Percentiles rank a stretch among this genome's conserved stretches.
phyloP scores from a whole-genome alignment of 148 eudicot species.

The Beta vulgaris region DNA sequence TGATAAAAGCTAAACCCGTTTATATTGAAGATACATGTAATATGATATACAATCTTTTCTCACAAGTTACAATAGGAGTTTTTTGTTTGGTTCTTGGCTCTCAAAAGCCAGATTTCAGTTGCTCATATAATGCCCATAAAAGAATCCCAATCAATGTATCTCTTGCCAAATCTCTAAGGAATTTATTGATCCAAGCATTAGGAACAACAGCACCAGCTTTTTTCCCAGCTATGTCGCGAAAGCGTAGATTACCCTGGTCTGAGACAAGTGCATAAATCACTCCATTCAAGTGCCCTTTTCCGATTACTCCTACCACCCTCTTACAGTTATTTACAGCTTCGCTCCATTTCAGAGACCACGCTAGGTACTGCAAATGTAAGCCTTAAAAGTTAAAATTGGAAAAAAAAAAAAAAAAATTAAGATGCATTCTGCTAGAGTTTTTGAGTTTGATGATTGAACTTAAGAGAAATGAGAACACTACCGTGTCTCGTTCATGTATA shows the following conservation, averaged over 20 bases:
- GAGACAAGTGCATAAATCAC: slow-evolving; percentile 82
- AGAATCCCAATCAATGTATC: slow-evolving; percentile 74
- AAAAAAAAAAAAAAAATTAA: background rate
- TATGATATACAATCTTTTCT: no score
- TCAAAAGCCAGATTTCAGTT: slow-evolving; percentile 32
- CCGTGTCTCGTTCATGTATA: slow-evolving; percentile 88
- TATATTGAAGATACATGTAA: no score
- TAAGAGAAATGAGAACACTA: slow-evolving; percentile 26
- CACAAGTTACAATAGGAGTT: no score
- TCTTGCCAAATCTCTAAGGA: slow-evolving; percentile 51
- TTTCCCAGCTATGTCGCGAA: slow-evolving; percentile 74
- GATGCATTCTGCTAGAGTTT: background rate
- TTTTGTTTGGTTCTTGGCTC: no score
- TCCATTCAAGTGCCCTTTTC: slow-evolving; percentile 90
- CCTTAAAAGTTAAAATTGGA: no score
- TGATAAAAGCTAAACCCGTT: no score
- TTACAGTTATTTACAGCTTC: slow-evolving; percentile 82
- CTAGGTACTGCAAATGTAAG: slow-evolving; percentile 55
- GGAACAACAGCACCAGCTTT: slow-evolving; percentile 29
- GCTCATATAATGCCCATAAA: slow-evolving; percentile 72
- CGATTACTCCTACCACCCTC: slow-evolving; percentile 90
- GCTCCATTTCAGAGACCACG: slow-evolving; percentile 97
- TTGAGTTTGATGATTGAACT: no score
- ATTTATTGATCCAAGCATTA: slow-evolving; percentile 46
- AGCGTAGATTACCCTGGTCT: slow-evolving; percentile 74